Conservation (phyloP, 1,284 basidiomycete genomes). For the Tetrapyrgos nigripes region DNA sequence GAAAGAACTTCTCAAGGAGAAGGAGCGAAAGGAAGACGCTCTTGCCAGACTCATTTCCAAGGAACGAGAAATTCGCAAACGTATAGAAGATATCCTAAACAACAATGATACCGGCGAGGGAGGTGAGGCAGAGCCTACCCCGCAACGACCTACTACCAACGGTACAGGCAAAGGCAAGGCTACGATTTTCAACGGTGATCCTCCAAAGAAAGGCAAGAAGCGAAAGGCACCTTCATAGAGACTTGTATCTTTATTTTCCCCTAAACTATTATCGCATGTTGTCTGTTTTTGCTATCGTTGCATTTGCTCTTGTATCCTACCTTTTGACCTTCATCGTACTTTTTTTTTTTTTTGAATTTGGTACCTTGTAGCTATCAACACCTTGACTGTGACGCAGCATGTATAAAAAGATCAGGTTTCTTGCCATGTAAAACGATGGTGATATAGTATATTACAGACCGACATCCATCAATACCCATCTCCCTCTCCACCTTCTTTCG, state of each 20-base stretch:
- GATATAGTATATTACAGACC: background rate
- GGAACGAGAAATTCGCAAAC: slow-evolving; percentile 76
- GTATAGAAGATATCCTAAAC: slow-evolving; percentile 72
- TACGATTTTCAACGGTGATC: slow-evolving; percentile 46
- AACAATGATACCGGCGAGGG: slow-evolving; percentile 27
- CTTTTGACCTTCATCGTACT: background rate
- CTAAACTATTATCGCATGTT: slow-evolving; percentile 27
- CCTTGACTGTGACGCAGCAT: background rate
- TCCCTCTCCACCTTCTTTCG: slow-evolving; percentile 90
- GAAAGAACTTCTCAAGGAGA: slow-evolving; percentile 75
- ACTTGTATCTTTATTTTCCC: slow-evolving; percentile 1
- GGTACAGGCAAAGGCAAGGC: slow-evolving; percentile 53
- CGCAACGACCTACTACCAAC: slow-evolving; percentile 48
- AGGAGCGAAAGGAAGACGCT: slow-evolving; percentile 67
- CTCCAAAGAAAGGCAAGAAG: slow-evolving; percentile 66
- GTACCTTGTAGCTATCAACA: slow-evolving; percentile 8
- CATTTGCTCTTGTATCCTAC: slow-evolving; percentile 12
- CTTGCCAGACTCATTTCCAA: slow-evolving; percentile 67
- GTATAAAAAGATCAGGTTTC: no score
- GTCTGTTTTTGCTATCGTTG: slow-evolving; percentile 18
- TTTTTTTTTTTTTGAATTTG: slow-evolving; percentile 25
- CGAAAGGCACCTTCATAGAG: slow-evolving; percentile 48
- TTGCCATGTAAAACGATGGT: no score
- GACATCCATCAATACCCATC: slow-evolving; percentile 78
- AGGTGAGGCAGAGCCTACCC: slow-evolving; percentile 19